A percentile compares a stretch with the other conserved stretches of the same genome.
Evolutionary conservation across 2,329 filamentous ascomycete genomes (phyloP).

Genomic region (Nemania abortiva): DNA sequence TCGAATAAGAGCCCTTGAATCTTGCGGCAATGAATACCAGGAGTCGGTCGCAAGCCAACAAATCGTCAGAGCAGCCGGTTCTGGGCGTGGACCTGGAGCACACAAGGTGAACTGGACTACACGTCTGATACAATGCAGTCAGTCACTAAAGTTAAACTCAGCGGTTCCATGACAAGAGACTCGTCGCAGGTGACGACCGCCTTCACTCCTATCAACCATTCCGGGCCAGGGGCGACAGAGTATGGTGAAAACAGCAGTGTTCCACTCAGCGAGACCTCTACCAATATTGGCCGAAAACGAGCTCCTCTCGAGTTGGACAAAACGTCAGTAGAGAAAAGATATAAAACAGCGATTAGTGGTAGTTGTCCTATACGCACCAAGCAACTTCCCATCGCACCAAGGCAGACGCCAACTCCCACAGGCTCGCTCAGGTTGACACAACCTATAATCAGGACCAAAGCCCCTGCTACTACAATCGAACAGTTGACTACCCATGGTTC

Average conservation of each 20-base stretch:
- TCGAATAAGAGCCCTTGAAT: background rate
- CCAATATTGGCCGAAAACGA: constrained; percentile 21
- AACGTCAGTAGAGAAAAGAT: constrained; percentile 19
- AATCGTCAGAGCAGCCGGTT: background rate
- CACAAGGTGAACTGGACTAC: constrained; percentile 13
- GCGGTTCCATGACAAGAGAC: background rate
- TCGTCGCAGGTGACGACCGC: constrained; percentile 1
- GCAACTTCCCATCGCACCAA: constrained; percentile 27
- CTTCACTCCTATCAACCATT: constrained; percentile 27
- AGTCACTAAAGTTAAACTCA: constrained; percentile 12
- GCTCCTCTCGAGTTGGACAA: constrained; percentile 1
- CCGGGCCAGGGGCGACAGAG: background rate
- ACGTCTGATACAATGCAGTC: background rate
- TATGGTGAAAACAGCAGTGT: background rate
- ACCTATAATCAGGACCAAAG: constrained; percentile 16
- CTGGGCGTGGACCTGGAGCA: background rate
- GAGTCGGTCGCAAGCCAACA: background rate
- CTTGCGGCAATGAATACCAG: constrained; percentile 1
- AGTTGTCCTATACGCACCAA: constrained; percentile 23
- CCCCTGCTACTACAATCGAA: constrained; percentile 35
- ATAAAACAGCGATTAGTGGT: constrained; percentile 15
- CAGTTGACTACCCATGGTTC: constrained; percentile 39
- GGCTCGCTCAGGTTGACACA: constrained; percentile 43
- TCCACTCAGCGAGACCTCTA: background rate
- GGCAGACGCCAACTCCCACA: constrained; percentile 37